Conservation (phyloP, 2,329 filamentous ascomycete species). For the Paracamarosporium sp. region DNA sequence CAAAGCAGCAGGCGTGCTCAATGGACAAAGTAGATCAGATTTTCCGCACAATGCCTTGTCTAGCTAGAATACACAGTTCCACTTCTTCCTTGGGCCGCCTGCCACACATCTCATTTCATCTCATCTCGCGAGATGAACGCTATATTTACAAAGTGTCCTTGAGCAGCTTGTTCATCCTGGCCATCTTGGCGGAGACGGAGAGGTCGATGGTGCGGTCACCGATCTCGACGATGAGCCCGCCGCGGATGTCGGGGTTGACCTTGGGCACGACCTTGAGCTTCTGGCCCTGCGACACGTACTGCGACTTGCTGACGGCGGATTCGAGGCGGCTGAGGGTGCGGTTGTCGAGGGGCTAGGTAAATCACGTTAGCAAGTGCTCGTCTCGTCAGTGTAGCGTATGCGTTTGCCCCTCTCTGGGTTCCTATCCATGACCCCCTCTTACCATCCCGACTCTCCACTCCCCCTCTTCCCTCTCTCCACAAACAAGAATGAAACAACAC, state of each 20-base stretch:
- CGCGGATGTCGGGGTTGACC: slow-evolving; percentile 93
- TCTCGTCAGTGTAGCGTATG: no score
- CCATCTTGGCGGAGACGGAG: slow-evolving; percentile 90
- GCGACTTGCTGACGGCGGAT: slow-evolving; percentile 84
- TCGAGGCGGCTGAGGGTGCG: slow-evolving; percentile 88
- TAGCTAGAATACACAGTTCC: slow-evolving; percentile 46
- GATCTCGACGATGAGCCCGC: slow-evolving; percentile 93
- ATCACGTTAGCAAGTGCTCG: no score
- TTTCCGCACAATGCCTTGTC: slow-evolving; percentile 25
- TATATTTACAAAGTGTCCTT: slow-evolving; percentile 89
- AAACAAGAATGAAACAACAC: no score
- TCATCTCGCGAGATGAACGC: no score
- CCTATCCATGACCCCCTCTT: no score
- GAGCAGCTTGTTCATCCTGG: slow-evolving; percentile 99
- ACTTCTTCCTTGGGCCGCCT: slow-evolving; percentile 16
- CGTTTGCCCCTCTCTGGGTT: no score
- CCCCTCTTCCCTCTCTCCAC: no score
- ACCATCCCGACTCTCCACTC: no score
- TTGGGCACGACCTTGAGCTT: slow-evolving; percentile 97
- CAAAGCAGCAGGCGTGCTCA: neutral
- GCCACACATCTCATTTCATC: no score
- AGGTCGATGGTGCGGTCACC: slow-evolving; percentile 98
- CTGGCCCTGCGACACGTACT: slow-evolving; percentile 88
- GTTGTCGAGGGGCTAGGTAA: slow-evolving; percentile 86
- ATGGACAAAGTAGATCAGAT: slow-evolving; percentile 28